Conservation (phyloP, 2,329 filamentous ascomycete species). For the Arthroderma sp. region DNA sequence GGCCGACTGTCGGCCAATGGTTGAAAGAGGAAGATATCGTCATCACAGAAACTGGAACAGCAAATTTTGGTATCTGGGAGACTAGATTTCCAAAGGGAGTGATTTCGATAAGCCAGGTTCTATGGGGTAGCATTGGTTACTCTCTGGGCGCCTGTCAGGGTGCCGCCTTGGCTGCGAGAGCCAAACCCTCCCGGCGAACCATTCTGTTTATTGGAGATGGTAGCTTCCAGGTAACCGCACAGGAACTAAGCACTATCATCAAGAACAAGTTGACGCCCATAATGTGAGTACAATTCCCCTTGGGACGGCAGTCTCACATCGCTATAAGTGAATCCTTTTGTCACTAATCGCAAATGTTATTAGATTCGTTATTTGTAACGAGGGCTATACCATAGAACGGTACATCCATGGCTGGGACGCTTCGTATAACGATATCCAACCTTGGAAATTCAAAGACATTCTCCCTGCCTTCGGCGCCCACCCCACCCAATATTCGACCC, state of each 20-base stretch:
- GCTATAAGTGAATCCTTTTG: neutral
- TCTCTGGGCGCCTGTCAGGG: conserved; percentile 47
- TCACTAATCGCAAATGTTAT: neutral
- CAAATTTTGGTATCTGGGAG: conserved; percentile 41
- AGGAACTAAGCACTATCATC: conserved; percentile 74
- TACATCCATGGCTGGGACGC: conserved; percentile 70
- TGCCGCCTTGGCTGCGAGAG: conserved; percentile 38
- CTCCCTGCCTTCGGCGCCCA: conserved; percentile 52
- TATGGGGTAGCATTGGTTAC: conserved; percentile 49
- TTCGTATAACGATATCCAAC: conserved; percentile 61
- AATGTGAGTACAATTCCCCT: conserved; percentile 40
- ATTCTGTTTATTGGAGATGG: conserved; percentile 78
- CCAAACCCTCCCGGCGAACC: conserved; percentile 39
- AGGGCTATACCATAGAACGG: conserved; percentile 75
- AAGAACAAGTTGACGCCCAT: conserved; percentile 56
- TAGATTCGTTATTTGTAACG: conserved; percentile 63
- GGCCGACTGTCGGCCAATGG: conserved; percentile 34
- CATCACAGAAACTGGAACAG: conserved; percentile 46
- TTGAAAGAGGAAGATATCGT: conserved; percentile 42
- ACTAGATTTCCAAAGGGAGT: conserved; percentile 38
- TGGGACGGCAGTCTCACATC: neutral
- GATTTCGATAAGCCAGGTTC: conserved; percentile 38
- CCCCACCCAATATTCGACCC: conserved; percentile 44
- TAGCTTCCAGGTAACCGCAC: conserved; percentile 68
- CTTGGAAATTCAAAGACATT: conserved; percentile 59